Evolutionary conservation across 2,329 filamentous ascomycete species (phyloP).

Genomic region (Penicillium sp.): DNA sequence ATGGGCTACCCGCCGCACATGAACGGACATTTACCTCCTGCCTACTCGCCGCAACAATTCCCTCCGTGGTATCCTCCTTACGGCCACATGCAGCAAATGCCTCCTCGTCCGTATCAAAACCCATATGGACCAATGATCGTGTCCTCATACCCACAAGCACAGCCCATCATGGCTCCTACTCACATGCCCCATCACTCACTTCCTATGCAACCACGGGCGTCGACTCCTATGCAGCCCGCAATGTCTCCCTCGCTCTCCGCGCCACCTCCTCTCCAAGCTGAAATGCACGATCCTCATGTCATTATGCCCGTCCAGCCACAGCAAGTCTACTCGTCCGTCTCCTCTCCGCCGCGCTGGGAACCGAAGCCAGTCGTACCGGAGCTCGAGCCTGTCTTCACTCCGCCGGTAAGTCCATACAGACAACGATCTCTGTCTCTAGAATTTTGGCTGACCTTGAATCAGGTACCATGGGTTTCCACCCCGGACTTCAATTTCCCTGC

Average conservation of each 20-base stretch:
- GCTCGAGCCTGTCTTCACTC: conserved; percentile 40
- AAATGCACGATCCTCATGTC: conserved; percentile 24
- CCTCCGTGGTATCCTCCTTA: conserved; percentile 43
- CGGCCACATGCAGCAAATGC: conserved; percentile 37
- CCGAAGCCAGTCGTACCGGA: conserved; percentile 19
- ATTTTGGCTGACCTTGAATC: not conserved
- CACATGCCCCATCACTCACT: conserved; percentile 32
- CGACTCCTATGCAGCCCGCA: conserved; percentile 32
- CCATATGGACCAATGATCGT: conserved; percentile 40
- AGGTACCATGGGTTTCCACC: conserved; percentile 58
- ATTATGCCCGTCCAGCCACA: conserved; percentile 18
- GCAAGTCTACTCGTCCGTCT: conserved; percentile 31
- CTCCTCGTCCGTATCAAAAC: conserved; percentile 34
- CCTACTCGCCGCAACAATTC: conserved; percentile 42
- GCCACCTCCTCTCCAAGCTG: conserved; percentile 23
- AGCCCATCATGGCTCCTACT: conserved; percentile 35
- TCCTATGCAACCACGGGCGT: conserved; percentile 32
- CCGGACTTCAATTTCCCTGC: conserved; percentile 51
- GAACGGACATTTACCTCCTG: conserved; percentile 47
- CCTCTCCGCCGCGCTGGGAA: conserved; percentile 23
- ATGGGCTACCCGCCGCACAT: conserved; percentile 53
- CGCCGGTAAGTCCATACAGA: conserved; percentile 37
- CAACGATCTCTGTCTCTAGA: not conserved
- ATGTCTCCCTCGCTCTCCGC: conserved; percentile 31
- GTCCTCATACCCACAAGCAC: conserved; percentile 40